Evolutionary conservation across 345 rosid genomes (phyloP).

Genomic region (Gossypium australe): DNA sequence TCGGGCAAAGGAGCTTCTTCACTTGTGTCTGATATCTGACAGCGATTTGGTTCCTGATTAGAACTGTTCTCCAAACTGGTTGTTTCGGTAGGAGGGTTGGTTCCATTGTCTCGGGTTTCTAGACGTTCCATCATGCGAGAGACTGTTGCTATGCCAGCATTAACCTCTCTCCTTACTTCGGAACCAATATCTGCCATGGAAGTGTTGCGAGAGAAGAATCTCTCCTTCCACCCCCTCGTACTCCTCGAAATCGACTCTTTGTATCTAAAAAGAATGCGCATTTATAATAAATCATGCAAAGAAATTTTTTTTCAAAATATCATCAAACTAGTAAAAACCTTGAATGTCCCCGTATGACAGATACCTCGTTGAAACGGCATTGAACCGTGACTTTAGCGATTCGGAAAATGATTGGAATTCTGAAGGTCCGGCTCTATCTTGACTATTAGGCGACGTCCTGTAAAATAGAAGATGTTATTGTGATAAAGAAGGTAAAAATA

Average conservation of each 20-base stretch:
- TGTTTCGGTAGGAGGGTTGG: constrained; percentile 38
- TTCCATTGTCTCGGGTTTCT: constrained; percentile 46
- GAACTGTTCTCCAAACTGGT: constrained; percentile 32
- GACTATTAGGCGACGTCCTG: constrained; percentile 48
- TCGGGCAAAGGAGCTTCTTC: constrained; percentile 27
- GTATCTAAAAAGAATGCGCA: constrained; percentile 38
- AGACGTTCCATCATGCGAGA: constrained; percentile 89
- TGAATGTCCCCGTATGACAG: background rate
- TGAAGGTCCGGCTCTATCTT: constrained; percentile 85
- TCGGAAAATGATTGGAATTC: constrained; percentile 86
- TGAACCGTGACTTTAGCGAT: constrained; percentile 66
- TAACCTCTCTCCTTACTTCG: constrained; percentile 82
- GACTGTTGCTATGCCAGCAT: constrained; percentile 78
- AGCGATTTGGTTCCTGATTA: constrained; percentile 32
- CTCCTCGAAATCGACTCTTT: constrained; percentile 91
- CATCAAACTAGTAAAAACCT: background rate
- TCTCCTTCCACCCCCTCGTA: constrained; percentile 90
- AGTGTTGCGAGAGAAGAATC: constrained; percentile 71
- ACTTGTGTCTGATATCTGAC: constrained; percentile 20
- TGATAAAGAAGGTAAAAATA: background rate
- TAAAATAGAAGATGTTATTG: constrained; percentile 7
- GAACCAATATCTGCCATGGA: constrained; percentile 69
- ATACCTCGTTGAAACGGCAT: constrained; percentile 74
- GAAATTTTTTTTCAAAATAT: background rate
- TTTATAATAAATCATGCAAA: background rate